These are phyloP conservation scores for Stemphylium lycopersici DNA, from an alignment of 2,329 filamentous ascomycete species.

Conservation along the genomic window DNA sequence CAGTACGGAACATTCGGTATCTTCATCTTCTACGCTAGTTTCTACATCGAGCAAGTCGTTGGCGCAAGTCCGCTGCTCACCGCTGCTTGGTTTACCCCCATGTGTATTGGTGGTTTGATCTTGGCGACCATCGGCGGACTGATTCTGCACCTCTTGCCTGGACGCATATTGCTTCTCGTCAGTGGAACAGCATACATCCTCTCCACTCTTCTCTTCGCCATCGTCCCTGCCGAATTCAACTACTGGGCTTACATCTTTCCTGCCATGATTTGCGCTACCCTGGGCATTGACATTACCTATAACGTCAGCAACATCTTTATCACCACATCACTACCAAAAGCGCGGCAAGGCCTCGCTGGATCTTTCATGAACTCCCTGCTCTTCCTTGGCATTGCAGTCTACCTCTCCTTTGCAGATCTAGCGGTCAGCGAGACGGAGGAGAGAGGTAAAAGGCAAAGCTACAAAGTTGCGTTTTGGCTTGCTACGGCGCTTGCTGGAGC, in stretches of 20 bases:
- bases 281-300: slow-evolving; percentile 48
- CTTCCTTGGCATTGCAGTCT: slow-evolving; percentile 47
- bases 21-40: slow-evolving; percentile 48
- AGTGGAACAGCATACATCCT: slow-evolving; percentile 42
- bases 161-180: slow-evolving; percentile 39
- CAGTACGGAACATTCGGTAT: slow-evolving; percentile 48
- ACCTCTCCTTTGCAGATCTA: slow-evolving; percentile 45
- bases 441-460: slow-evolving; percentile 38
- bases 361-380: slow-evolving; percentile 46
- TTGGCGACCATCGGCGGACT: slow-evolving; percentile 43
- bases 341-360: slow-evolving; percentile 45
- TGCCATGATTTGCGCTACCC: slow-evolving; percentile 53
- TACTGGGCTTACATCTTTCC: slow-evolving; percentile 50
- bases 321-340: slow-evolving; percentile 43
- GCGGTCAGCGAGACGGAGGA: slow-evolving; percentile 43
- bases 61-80: slow-evolving; percentile 39
- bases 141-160: slow-evolving; percentile 44
- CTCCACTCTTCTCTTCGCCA: slow-evolving; percentile 42
- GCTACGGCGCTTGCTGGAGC: slow-evolving; percentile 37
- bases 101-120: slow-evolving; percentile 46
- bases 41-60: slow-evolving; percentile 45
- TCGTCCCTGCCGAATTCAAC: slow-evolving; percentile 40
- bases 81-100: slow-evolving; percentile 45
- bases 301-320: slow-evolving; percentile 49
- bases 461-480: slow-evolving; percentile 48